Evolutionary conservation across 2,329 filamentous ascomycete genomes (phyloP).

Genomic region (Leptoxyphium fumago): DNA sequence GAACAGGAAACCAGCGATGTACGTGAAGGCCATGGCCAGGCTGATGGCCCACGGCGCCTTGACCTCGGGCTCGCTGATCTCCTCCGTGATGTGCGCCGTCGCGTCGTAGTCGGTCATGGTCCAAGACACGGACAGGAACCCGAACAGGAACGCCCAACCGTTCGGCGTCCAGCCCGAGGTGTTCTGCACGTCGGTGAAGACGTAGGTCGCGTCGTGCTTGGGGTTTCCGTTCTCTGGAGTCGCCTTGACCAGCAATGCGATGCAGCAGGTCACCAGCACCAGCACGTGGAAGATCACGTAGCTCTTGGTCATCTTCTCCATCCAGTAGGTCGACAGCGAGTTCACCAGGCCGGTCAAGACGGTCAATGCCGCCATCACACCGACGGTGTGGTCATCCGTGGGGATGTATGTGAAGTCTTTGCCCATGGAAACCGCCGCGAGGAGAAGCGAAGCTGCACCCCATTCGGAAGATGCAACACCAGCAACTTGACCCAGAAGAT

Average conservation of each 20-base stretch:
- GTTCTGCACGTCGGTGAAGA: constrained; percentile 40
- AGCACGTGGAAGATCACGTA: constrained; percentile 44
- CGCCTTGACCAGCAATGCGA: constrained; percentile 37
- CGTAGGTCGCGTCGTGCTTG: constrained; percentile 38
- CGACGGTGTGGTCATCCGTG: constrained; percentile 33
- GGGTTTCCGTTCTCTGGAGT: constrained; percentile 20
- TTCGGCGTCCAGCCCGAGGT: constrained; percentile 39
- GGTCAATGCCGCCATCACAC: constrained; percentile 41
- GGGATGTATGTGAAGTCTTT: constrained; percentile 21
- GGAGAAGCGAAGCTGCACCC: constrained; percentile 40
- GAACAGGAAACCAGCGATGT: constrained; percentile 40
- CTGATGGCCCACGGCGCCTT: constrained; percentile 43
- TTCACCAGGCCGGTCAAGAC: constrained; percentile 39
- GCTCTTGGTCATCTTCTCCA: constrained; percentile 42
- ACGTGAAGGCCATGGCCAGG: constrained; percentile 41
- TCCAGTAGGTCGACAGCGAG: constrained; percentile 41
- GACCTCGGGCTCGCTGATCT: constrained; percentile 35
- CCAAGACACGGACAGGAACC: constrained; percentile 45
- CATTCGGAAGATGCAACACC: constrained; percentile 44
- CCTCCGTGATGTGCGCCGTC: constrained; percentile 34
- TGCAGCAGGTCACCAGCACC: constrained; percentile 36
- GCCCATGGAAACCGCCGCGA: constrained; percentile 39
- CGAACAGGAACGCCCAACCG: constrained; percentile 44
- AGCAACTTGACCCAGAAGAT: constrained; percentile 35
- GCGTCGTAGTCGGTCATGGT: constrained; percentile 45